These are phyloP conservation scores for Veloporphyrellus conicus DNA, from an alignment of 1,284 basidiomycete species.

Conservation along the genomic window DNA sequence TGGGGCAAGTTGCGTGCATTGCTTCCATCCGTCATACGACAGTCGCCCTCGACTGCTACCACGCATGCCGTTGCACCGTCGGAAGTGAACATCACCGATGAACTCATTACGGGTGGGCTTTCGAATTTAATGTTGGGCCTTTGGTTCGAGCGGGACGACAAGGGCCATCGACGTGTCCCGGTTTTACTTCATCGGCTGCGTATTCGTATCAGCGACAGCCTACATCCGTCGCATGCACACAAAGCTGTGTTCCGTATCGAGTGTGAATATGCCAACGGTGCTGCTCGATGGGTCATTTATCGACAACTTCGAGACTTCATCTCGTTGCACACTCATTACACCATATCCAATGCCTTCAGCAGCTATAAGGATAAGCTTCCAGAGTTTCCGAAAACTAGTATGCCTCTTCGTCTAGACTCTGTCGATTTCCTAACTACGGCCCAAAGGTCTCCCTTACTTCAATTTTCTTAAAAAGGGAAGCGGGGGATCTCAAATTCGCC, in stretches of 20 bases:
- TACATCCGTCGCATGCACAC: constrained; percentile 74
- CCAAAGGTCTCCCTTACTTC: constrained; percentile 77
- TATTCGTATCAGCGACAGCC: constrained; percentile 79
- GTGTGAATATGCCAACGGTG: constrained; percentile 96
- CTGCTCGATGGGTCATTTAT: constrained; percentile 94
- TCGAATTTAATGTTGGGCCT: constrained; percentile 82
- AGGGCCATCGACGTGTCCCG: constrained; percentile 78
- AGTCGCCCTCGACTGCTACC: constrained; percentile 28
- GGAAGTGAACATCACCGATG: constrained; percentile 76
- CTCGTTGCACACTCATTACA: constrained; percentile 87
- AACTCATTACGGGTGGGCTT: constrained; percentile 78
- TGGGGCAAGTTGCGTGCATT: constrained; percentile 65
- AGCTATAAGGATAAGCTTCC: constrained; percentile 76
- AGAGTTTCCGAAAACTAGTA: constrained; percentile 87
- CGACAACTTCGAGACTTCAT: constrained; percentile 92
- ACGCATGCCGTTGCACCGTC: constrained; percentile 47
- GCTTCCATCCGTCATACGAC: constrained; percentile 51
- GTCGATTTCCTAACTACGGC: background rate
- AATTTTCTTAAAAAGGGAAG: constrained; percentile 69
- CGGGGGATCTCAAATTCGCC: constrained; percentile 48
- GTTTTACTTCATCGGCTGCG: constrained; percentile 83
- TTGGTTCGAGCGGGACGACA: constrained; percentile 91
- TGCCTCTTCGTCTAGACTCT: constrained; percentile 26
- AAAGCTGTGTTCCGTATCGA: constrained; percentile 90
- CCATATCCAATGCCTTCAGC: constrained; percentile 77